Percentiles rank a stretch among this genome's conserved stretches.
Conservation (phyloP, 805 yeast species). For the Suhomyces sp. region DNA sequence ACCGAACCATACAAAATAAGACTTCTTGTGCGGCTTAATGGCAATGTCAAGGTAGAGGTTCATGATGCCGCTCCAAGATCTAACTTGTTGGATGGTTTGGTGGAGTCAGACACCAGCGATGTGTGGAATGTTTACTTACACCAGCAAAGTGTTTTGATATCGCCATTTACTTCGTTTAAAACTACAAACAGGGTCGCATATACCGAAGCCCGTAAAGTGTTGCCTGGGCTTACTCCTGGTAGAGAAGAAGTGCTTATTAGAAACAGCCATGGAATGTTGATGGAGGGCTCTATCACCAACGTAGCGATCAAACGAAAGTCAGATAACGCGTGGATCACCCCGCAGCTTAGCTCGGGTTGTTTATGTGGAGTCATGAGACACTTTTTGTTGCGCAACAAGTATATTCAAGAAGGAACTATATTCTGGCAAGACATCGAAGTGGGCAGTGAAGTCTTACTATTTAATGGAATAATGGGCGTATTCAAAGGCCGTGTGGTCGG, state of each 20-base stretch:
- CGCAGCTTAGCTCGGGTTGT: conserved; percentile 75
- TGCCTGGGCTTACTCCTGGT: conserved; percentile 37
- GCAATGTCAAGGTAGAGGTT: conserved; percentile 30
- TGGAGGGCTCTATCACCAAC: conserved; percentile 83
- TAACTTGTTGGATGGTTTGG: conserved; percentile 31
- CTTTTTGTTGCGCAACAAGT: conserved; percentile 52
- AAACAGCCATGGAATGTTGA: conserved; percentile 55
- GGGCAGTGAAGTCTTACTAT: conserved; percentile 72
- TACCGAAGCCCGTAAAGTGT: conserved; percentile 55
- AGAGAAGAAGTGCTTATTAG: conserved; percentile 67
- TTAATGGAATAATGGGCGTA: conserved; percentile 85
- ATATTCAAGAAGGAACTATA: conserved; percentile 54
- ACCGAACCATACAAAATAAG: conserved; percentile 32
- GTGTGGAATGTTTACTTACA: conserved; percentile 66
- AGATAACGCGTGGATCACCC: conserved; percentile 69
- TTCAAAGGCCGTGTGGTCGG: conserved; percentile 52
- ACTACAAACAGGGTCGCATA: conserved; percentile 73
- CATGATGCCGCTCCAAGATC: conserved; percentile 24
- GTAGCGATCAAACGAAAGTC: conserved; percentile 56
- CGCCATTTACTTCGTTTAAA: conserved; percentile 84
- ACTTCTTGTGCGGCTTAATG: conserved; percentile 27
- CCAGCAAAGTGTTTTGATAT: conserved; percentile 45
- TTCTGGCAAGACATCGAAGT: conserved; percentile 42
- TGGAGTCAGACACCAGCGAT: background rate
- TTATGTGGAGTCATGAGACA: conserved; percentile 80